These are phyloP conservation scores for Aspergillus glaucus DNA, from an alignment of 2,329 filamentous ascomycete genomes.

Conservation along the genomic window DNA sequence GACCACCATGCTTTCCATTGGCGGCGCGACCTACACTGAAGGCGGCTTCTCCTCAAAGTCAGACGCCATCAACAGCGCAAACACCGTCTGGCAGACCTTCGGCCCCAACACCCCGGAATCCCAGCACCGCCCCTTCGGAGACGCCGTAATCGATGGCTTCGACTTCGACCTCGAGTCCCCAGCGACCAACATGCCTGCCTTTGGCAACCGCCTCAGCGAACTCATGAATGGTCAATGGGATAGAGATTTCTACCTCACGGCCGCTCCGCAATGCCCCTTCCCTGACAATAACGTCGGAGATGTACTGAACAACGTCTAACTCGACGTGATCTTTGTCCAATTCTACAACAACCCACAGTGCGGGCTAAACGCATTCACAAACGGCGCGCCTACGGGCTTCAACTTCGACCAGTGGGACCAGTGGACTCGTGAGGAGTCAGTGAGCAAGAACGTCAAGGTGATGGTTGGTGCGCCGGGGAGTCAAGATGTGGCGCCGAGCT, in stretches of 20 bases:
- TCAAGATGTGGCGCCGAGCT: conserved; percentile 43
- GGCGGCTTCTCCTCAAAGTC: conserved; percentile 53
- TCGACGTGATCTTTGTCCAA: conserved; percentile 59
- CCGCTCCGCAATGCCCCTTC: conserved; percentile 63
- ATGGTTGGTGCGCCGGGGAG: conserved; percentile 57
- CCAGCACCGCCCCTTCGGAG: conserved; percentile 56
- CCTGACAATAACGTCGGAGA: conserved; percentile 55
- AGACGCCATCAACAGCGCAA: conserved; percentile 51
- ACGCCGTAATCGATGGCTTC: conserved; percentile 63
- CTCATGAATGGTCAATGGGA: conserved; percentile 48
- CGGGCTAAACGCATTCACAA: conserved; percentile 48
- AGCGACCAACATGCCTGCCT: conserved; percentile 54
- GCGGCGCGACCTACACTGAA: conserved; percentile 65
- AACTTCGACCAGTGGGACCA: conserved; percentile 60
- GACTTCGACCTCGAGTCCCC: conserved; percentile 67
- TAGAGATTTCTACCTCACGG: conserved; percentile 53
- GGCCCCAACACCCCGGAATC: conserved; percentile 33
- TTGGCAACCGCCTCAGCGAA: conserved; percentile 52
- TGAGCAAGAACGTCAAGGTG: conserved; percentile 56
- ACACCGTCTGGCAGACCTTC: conserved; percentile 65
- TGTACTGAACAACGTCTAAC: conserved; percentile 51
- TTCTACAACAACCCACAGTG: conserved; percentile 64
- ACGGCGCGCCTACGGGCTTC: conserved; percentile 49
- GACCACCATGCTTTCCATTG: conserved; percentile 66
- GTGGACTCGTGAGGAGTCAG: conserved; percentile 55